Evolutionary conservation across 1,284 basidiomycete genomes (phyloP).

Genomic region (Tetrapyrgos nigripes): DNA sequence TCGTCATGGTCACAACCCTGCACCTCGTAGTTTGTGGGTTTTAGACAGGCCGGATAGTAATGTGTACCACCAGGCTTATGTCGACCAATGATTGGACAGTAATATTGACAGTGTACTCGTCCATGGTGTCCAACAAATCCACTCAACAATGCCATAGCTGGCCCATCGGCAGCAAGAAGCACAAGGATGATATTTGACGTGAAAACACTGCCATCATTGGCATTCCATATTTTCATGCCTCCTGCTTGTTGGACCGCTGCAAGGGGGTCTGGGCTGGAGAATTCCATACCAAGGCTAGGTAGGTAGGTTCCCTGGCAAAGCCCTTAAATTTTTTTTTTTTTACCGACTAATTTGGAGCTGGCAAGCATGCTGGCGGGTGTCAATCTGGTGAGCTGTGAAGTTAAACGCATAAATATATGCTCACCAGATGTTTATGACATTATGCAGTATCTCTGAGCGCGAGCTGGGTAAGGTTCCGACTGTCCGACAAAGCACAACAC

Average conservation of each 20-base stretch:
- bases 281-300: too few relatives aligned
- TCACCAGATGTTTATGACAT: too few relatives aligned
- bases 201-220: not conserved
- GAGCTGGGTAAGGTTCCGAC: too few relatives aligned
- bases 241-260: slow-evolving; percentile 23
- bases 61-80: slow-evolving; percentile 19
- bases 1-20: slow-evolving; percentile 26
- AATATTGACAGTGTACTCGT: slow-evolving; percentile 32
- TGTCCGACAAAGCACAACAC: too few relatives aligned
- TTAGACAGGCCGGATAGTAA: slow-evolving; percentile 20
- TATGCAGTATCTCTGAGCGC: too few relatives aligned
- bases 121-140: slow-evolving; percentile 44
- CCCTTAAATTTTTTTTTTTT: too few relatives aligned
- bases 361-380: too few relatives aligned
- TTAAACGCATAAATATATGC: too few relatives aligned
- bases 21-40: slow-evolving; percentile 15
- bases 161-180: slow-evolving; percentile 29
- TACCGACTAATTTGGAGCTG: too few relatives aligned
- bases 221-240: slow-evolving; percentile 39
- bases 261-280: slow-evolving; percentile 31
- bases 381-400: too few relatives aligned
- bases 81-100: slow-evolving; percentile 10
- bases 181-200: slow-evolving; percentile 21
- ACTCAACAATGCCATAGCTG: slow-evolving; percentile 31
- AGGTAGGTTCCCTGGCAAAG: too few relatives aligned